Conservation (phyloP, 768 basidiomycete genomes). For the Amanita rubescens region DNA sequence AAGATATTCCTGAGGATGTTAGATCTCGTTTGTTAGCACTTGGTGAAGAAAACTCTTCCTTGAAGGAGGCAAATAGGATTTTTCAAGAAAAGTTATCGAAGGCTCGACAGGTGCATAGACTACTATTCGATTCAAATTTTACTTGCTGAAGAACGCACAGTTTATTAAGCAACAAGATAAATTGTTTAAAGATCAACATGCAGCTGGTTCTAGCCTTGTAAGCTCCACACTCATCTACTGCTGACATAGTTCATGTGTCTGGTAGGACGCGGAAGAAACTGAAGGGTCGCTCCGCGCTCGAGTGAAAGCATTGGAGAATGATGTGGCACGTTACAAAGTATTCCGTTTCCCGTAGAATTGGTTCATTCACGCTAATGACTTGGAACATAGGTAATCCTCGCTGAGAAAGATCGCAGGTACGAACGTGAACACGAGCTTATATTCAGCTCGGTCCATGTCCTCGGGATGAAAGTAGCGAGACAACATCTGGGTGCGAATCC, state of each 20-base stretch:
- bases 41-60: constrained; percentile 67
- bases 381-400: constrained; percentile 20
- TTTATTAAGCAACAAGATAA: constrained; percentile 93
- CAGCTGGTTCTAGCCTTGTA: constrained; percentile 47
- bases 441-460: constrained; percentile 64
- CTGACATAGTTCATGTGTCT: not conserved
- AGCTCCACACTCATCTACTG: constrained; percentile 12
- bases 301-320: constrained; percentile 59
- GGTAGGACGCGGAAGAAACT: constrained; percentile 58
- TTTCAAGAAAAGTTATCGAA: constrained; percentile 71
- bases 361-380: not conserved
- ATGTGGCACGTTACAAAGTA: constrained; percentile 53
- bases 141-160: constrained; percentile 28
- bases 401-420: constrained; percentile 55
- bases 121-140: not conserved
- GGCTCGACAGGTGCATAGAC: constrained; percentile 67
- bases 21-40: constrained; percentile 65
- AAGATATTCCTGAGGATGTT: constrained; percentile 76
- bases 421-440: constrained; percentile 76
- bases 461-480: constrained; percentile 58
- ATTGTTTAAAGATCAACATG: constrained; percentile 75
- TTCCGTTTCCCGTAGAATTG: constrained; percentile 1
- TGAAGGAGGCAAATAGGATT: constrained; percentile 68
- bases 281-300: constrained; percentile 59
- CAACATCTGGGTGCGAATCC: constrained; percentile 47